Evolutionary conservation across 2,329 filamentous ascomycete genomes (phyloP), one percentile per base, ranked within the genome.

Genomic region (Stachybotrys chartarum): DNA sequence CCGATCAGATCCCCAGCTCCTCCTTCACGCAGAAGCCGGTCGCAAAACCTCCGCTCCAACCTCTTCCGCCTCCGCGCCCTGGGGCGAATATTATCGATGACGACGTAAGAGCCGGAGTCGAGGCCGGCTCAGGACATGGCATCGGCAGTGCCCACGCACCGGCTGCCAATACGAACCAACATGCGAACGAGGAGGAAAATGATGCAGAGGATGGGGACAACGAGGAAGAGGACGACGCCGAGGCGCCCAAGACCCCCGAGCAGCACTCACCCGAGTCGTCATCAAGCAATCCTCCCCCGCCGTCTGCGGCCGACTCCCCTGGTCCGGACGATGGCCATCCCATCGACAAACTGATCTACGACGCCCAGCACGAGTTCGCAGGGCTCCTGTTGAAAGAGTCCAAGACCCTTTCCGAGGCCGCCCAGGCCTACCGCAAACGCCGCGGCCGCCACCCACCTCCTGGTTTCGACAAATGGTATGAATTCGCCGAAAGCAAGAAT

Each of bases 361-460:
- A 75, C 7, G 79, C 69, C 70, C 63, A 77, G 72, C 60, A 63
- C 61, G 51, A 63, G 59, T 61, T 79, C 72, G 62, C 68, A 64
- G 55, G 65, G 52, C 60, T 77, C 32, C 60, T 79, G 0, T 64
- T 71, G 30, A 71, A 70, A 31, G 71, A 79, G 56, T 80, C 81
- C 44, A 72, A 70, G 53, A 79, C 76, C 5, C 68, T 87, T 50
- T 68, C 72, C 35, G 74, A 80, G 18, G 80, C 82, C 7, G 83
- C 85, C 0, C 72, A 75, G 30, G 79, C 76, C 24, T 87, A 87
- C 64, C 77, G 83, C 58, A 67, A 75, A 52, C 77, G 77, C 53
- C 78, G 83, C 53, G 82, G 82, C 30, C 77, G 83, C 24, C 81
- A 86, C 61, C 84, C 83, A 7, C 84, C 84, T 3, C 84, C 84